These are phyloP conservation scores for Globisporangium spinosum DNA, from an alignment of 352 stramenopile genomes.

Conservation along the genomic window DNA sequence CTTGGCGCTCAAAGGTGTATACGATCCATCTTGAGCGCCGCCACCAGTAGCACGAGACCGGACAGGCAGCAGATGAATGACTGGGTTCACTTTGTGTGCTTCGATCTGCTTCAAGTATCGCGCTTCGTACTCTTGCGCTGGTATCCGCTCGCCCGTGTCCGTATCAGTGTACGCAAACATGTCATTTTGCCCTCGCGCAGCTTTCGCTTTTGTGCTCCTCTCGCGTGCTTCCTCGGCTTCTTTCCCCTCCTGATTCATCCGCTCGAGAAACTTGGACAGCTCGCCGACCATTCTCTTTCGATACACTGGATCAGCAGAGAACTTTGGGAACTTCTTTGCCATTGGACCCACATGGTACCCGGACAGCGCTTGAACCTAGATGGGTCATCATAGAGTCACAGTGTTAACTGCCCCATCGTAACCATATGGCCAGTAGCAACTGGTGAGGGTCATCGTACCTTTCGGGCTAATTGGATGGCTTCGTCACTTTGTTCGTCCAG, in stretches of 20 bases:
- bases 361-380: conserved; percentile 35
- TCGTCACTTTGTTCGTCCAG: conserved; percentile 38
- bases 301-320: conserved; percentile 36
- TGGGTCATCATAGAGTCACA: background rate
- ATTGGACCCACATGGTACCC: conserved; percentile 46
- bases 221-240: conserved; percentile 39
- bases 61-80: conserved; percentile 26
- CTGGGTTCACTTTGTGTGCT: conserved; percentile 27
- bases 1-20: background rate
- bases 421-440: no score
- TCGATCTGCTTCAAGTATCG: conserved; percentile 46
- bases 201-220: conserved; percentile 29
- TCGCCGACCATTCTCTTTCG: conserved; percentile 37
- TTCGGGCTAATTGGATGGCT: conserved; percentile 34
- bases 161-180: conserved; percentile 55
- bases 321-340: conserved; percentile 28
- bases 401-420: background rate
- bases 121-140: conserved; percentile 34
- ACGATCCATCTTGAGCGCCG: background rate
- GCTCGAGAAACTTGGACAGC: conserved; percentile 36
- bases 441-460: conserved; percentile 11
- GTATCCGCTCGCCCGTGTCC: conserved; percentile 31
- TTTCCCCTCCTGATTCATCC: conserved; percentile 53
- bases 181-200: conserved; percentile 31
- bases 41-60: background rate